Evolutionary conservation across 2,329 filamentous ascomycete species (phyloP), one percentile per base, ranked within the genome.

Genomic region (Pseudonectria foliicola): DNA sequence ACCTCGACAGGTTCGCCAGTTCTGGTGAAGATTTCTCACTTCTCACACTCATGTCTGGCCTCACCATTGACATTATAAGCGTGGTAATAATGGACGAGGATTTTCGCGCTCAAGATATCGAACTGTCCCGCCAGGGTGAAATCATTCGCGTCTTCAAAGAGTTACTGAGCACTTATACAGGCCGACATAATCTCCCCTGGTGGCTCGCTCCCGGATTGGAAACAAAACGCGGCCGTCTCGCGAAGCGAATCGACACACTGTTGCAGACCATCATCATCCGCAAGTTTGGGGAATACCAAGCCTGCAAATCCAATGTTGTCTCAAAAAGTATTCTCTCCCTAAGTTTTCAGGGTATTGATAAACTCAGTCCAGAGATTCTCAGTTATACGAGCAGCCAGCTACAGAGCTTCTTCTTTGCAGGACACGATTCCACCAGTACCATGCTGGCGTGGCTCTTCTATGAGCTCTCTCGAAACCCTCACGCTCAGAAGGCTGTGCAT

Each of bases 361-460:
- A 39, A 1, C 41, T 62, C 16, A 54, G 51, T n/a, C 38, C 45
- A 1, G 40, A 50, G 6, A 33, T 59, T 10, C 25, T 64, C 10
- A 25, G 49, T 12, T 43, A 52, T 26, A 60, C 57, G 3, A 53
- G 50, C 25, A 57, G 63, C 34, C 60, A 64, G 39, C 42, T 66
- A 23, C 60, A 59, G 33, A 55, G 57, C 0, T 66, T 67, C 40
- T 44, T 64, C 10, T 61, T 67, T 26, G 62, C 61, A 3, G 62
- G 63, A 3, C 63, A 66, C 29, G 62, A 66, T 40, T 64, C 63
- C 3, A 63, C 62, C 2, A 57, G 55, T 25, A 59, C 56, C 38
- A 45, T 57, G 2, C 44, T 66, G 2, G 49, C 57, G 8, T 66
- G 60, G 58, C 43, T 50, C 1, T 52, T 61, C 14, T 63, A 65